Base-by-base conservation (phyloP, 352 stramenopile species). In the Globisporangium heterothallicum region DNA sequence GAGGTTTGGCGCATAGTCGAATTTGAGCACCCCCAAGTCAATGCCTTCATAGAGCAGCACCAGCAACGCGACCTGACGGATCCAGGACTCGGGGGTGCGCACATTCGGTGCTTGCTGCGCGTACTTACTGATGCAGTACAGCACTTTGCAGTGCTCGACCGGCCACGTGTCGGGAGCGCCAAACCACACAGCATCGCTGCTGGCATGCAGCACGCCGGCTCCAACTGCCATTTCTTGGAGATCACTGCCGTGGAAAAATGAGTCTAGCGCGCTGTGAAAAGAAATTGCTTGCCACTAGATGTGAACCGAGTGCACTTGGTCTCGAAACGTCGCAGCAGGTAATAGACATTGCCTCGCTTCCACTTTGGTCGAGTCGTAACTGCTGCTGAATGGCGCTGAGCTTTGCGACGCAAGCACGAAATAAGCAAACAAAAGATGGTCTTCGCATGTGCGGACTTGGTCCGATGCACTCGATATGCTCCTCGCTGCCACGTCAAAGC, bases 11-110 rank as follows among this genome's bases (percentile, higher is more conserved):
- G 93, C 92, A 61, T 98, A 98, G 74, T 98, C 95, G 50, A 98
- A 98, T 26, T 96, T 75, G 27, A 99, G 70, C 21, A 95, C 73
- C n/a, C 91, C 84, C 9, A 83, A 50, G 26, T 98, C 91, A 29
- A 99, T 96, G 12, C 93, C 96, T 68, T 99, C 95, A 58, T 99
- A 98, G 18, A 98, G 68, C 12, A 99, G 64, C 49, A 98, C 92
- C 34, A 97, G 80, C 29, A 99, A 66, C 46, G 96, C 86, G 38
- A 96, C 77, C 64, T 98, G 97, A 19, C 95, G 84, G 46, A 99
- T 86, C 96, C 96, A 99, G 32, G 88, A 68, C 63, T 98, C 93
- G 29, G 78, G 83, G 21, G 91, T 86, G 8, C 96, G 81, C 22
- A 79, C 66, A 34, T 78, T 87, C 27, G 63, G 74, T 5, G 92